Evolutionary conservation across 441 rosid genomes (phyloP), one percentile per base, ranked within the genome.

Genomic region (Euphorbia corollata): DNA sequence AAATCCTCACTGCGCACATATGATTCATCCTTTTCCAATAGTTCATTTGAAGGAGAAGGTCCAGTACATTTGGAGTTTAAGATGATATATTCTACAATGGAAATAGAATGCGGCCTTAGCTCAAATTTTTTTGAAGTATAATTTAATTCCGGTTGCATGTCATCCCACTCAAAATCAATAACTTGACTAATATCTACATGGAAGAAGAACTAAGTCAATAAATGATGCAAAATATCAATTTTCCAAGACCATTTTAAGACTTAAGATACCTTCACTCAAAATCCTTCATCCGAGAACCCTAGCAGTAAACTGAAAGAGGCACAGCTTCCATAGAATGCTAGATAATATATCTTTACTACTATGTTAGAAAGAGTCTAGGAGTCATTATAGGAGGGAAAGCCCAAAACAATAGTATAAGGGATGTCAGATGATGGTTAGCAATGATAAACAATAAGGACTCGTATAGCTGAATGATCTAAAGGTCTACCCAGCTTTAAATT

Each of bases 101-200:
- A 68, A 72, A 51, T 53, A 22, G 66, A 71, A 20, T 68, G 75
- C 64, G 61, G 61, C 61, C 69, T 65, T 22, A 3, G 58, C 55
- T 68, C 78, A 75, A 67, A 70, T 62, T 61, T 73, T 68, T 66
- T 75, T 10, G 19, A 54, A 70, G 75, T 53, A 54, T 71, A 77
- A 68, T 56, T 65, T 30, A 73, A 77, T 60, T 47, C 78, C 61
- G 51, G 24, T 62, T 48, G 59, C 64, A 65, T 63, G 56, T 34
- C 65, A 67, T 64, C 71, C 61, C 65, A 73, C 65, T 71, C 66
- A 36, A 70, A 72, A 75, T 75, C 79, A 75, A 68, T 32, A 58
- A 50, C 60, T 63, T 73, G 79, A 78, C 78, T 73, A 65, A 60
- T 56, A 81, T 81, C 96, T 86, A 82, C 84, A 83, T 34, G 53